Percentiles rank a stretch among this genome's conserved stretches.
Conservation (phyloP, 148 eudicot genomes). For the Chenopodium quinoa region DNA sequence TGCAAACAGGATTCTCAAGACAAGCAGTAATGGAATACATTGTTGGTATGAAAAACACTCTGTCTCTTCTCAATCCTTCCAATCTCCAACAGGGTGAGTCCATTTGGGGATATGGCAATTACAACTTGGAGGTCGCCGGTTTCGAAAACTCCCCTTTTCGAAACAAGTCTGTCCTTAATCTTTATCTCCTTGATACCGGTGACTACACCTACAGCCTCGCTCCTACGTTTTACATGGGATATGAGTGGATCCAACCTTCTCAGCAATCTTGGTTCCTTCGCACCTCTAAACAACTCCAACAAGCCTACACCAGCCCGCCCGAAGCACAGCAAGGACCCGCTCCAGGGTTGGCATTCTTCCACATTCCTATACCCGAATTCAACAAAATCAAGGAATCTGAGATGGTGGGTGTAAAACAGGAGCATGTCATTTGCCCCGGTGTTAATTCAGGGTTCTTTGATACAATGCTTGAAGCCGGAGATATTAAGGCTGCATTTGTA, state of each 20-base stretch:
- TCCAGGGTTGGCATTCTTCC: slow-evolving; percentile 63
- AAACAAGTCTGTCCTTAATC: slow-evolving; percentile 60
- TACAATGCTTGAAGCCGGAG: slow-evolving; percentile 52
- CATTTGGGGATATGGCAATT: slow-evolving; percentile 67
- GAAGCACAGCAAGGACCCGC: slow-evolving; percentile 38
- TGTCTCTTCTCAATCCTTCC: slow-evolving; percentile 48
- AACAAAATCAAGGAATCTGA: slow-evolving; percentile 45
- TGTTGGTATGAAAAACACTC: slow-evolving; percentile 47
- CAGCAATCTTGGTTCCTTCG: slow-evolving; percentile 62
- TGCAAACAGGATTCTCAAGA: slow-evolving; percentile 38
- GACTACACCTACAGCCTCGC: slow-evolving; percentile 43
- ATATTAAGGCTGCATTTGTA: slow-evolving; percentile 57
- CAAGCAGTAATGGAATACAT: slow-evolving; percentile 55
- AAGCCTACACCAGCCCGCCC: slow-evolving; percentile 39
- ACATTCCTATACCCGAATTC: slow-evolving; percentile 65
- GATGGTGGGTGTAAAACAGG: slow-evolving; percentile 58
- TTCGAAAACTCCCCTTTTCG: slow-evolving; percentile 36
- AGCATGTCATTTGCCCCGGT: slow-evolving; percentile 51
- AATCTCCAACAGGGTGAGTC: slow-evolving; percentile 20
- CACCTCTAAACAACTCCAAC: slow-evolving; percentile 43
- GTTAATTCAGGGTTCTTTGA: slow-evolving; percentile 63
- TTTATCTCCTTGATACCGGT: slow-evolving; percentile 63
- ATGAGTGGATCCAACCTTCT: slow-evolving; percentile 71
- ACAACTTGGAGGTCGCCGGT: slow-evolving; percentile 62
- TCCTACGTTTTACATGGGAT: slow-evolving; percentile 41